Evolutionary conservation across 257 asterid species (phyloP).

Genomic region (Fraxinus pennsylvanica): DNA sequence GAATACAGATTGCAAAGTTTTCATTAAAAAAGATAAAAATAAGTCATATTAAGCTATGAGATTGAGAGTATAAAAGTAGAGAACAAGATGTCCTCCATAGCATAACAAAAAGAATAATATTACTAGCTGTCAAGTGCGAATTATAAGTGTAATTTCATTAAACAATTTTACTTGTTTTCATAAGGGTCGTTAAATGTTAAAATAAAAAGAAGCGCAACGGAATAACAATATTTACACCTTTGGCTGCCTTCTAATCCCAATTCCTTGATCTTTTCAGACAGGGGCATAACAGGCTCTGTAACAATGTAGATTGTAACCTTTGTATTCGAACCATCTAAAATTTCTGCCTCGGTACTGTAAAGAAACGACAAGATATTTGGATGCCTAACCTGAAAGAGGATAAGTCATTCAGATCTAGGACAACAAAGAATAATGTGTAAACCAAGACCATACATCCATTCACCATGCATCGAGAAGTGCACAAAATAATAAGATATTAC

Average conservation of each 20-base stretch:
- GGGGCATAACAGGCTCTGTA: conserved; percentile 97
- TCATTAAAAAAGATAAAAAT: conserved; percentile 10
- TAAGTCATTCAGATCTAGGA: conserved; percentile 24
- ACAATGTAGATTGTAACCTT: conserved; percentile 89
- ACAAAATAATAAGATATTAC: background rate
- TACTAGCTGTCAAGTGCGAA: background rate
- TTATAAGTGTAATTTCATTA: background rate
- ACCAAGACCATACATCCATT: conserved; percentile 17
- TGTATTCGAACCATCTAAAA: conserved; percentile 69
- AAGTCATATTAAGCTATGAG: conserved; percentile 2
- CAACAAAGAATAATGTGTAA: conserved; percentile 20
- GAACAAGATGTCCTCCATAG: too few species aligned
- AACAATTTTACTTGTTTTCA: background rate
- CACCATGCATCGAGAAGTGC: conserved; percentile 5
- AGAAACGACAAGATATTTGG: conserved; percentile 95
- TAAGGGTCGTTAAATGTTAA: conserved; percentile 11
- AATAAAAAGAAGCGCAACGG: conserved; percentile 18
- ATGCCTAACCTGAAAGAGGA: conserved; percentile 86
- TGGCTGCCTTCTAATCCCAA: conserved; percentile 86
- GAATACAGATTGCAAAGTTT: conserved; percentile 22
- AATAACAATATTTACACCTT: conserved; percentile 51
- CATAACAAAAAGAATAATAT: too few species aligned
- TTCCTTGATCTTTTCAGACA: conserved; percentile 91
- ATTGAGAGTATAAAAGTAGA: background rate
- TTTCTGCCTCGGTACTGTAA: conserved; percentile 94